Percentiles rank a stretch among this genome's conserved stretches.
Conservation (phyloP, 164 flowering plant species). For the Kalanchoe fedtschenkoi region DNA sequence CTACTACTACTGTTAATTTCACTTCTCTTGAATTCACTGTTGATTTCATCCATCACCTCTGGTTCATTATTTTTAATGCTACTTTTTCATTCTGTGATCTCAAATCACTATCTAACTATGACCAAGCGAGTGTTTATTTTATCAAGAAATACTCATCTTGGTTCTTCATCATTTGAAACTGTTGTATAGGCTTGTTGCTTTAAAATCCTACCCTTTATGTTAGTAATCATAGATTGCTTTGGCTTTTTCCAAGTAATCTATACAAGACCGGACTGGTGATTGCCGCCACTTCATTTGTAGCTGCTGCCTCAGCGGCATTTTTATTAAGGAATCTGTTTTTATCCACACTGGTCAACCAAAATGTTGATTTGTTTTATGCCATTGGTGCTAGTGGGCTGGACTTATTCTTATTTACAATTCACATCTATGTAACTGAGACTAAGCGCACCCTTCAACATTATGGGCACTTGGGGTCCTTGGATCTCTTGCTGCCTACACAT, state of each 20-base stretch:
- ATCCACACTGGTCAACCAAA: constrained; percentile 25
- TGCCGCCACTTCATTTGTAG: constrained; percentile 66
- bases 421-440: constrained; percentile 85
- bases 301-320: constrained; percentile 61
- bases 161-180: background rate
- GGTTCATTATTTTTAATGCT: background rate
- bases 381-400: constrained; percentile 77
- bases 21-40: background rate
- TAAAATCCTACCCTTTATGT: background rate
- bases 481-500: constrained; percentile 42
- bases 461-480: constrained; percentile 79
- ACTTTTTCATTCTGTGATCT: too few relatives aligned
- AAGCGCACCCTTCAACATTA: constrained; percentile 84
- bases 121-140: too few relatives aligned
- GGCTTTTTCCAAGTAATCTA: constrained; percentile 53
- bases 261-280: constrained; percentile 82
- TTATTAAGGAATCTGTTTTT: constrained; percentile 28
- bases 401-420: constrained; percentile 66
- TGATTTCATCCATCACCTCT: background rate
- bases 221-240: background rate
- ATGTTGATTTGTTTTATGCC: constrained; percentile 41
- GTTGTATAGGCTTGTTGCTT: background rate
- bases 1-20: background rate
- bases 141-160: too few relatives aligned
- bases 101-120: too few relatives aligned